These are phyloP conservation scores for Zostera marina DNA, from an alignment of 116 monocot genomes.

Conservation along the genomic window DNA sequence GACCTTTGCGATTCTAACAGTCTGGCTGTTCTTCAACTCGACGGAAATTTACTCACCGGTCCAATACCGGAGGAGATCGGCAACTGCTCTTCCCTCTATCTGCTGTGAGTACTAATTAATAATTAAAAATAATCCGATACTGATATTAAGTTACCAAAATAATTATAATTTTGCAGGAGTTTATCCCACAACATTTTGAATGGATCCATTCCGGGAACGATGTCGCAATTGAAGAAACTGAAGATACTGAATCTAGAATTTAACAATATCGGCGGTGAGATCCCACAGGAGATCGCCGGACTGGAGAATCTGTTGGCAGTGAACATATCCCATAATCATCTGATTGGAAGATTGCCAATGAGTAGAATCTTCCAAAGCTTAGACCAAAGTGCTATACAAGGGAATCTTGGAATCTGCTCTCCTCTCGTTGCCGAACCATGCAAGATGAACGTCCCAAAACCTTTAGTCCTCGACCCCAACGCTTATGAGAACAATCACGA, in stretches of 20 bases:
- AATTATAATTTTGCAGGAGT: conserved; percentile 46
- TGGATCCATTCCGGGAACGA: conserved; percentile 40
- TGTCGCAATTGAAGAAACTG: conserved; percentile 42
- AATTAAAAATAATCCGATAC: neutral
- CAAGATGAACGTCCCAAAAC: conserved; percentile 66
- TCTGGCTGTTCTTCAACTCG: conserved; percentile 38
- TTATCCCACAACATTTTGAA: conserved; percentile 49
- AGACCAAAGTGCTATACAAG: conserved; percentile 38
- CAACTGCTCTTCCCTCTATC: conserved; percentile 43
- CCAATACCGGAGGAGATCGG: conserved; percentile 56
- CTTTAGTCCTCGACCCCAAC: conserved; percentile 70
- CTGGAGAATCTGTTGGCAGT: conserved; percentile 44
- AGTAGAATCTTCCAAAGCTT: conserved; percentile 47
- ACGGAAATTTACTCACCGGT: conserved; percentile 43
- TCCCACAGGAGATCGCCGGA: conserved; percentile 41
- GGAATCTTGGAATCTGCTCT: conserved; percentile 68
- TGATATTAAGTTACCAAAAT: no score
- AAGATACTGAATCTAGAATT: conserved; percentile 55
- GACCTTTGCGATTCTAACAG: conserved; percentile 51
- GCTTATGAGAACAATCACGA: conserved; percentile 15
- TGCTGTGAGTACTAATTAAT: conserved; percentile 28
- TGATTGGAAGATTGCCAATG: conserved; percentile 50
- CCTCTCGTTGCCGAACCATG: conserved; percentile 58
- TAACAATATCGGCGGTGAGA: conserved; percentile 47
- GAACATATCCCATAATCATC: conserved; percentile 72